A percentile compares a stretch with the other conserved stretches of the same genome.
Evolutionary conservation across 805 yeast genomes (phyloP).

Genomic region (Yamadazyma laniorum): DNA sequence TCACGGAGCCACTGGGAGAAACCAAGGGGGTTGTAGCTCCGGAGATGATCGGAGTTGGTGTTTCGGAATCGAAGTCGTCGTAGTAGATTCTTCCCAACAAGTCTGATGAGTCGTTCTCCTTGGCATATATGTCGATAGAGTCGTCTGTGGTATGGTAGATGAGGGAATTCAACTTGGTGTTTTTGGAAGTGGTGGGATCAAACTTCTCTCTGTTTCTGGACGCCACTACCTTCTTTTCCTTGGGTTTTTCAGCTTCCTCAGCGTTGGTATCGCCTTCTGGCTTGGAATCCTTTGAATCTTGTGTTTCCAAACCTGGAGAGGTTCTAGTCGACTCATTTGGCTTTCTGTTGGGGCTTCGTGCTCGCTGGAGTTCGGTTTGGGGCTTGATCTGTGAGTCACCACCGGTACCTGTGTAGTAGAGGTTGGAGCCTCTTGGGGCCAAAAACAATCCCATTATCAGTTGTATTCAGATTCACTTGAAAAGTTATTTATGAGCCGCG

Average conservation of each 20-base stretch:
- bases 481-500: no score
- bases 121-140: constrained; percentile 35
- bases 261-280: constrained; percentile 2
- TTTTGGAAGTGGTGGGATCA: constrained; percentile 30
- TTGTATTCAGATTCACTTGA: no score
- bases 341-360: constrained; percentile 3
- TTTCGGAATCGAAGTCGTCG: constrained; percentile 41
- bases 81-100: constrained; percentile 41
- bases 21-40: constrained; percentile 17
- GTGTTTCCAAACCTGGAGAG: not conserved
- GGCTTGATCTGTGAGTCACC: constrained; percentile 14
- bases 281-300: constrained; percentile 1
- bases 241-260: constrained; percentile 7
- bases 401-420: constrained; percentile 7
- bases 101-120: constrained; percentile 38
- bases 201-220: constrained; percentile 12
- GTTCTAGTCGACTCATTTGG: not conserved
- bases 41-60: constrained; percentile 20
- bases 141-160: constrained; percentile 39
- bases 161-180: constrained; percentile 39
- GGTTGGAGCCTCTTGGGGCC: constrained; percentile 10
- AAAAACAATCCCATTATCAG: constrained; percentile 16
- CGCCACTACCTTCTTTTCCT: constrained; percentile 13
- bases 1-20: constrained; percentile 15
- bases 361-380: constrained; percentile 12